Percentiles rank a stretch among this genome's conserved stretches.
Conservation (phyloP, 768 basidiomycete species). For the Leccinum uliginosum region DNA sequence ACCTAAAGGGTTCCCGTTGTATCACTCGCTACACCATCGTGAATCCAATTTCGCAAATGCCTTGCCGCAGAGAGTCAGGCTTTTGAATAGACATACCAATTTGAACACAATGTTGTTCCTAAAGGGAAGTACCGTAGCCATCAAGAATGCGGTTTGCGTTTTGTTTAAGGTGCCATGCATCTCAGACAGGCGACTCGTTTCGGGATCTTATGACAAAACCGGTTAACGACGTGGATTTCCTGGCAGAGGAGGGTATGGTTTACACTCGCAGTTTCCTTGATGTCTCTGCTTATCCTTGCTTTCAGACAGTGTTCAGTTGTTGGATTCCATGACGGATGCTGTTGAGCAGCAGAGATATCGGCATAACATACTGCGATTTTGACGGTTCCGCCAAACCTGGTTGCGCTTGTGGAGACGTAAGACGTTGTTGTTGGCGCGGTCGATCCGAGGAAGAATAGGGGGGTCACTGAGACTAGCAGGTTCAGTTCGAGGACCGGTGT, state of each 20-base stretch:
- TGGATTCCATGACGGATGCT: slow-evolving; percentile 78
- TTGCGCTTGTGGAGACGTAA: slow-evolving; percentile 80
- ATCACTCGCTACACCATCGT: slow-evolving; percentile 77
- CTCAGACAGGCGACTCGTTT: slow-evolving; percentile 71
- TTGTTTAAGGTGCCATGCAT: neutral
- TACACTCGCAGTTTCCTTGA: neutral
- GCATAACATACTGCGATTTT: slow-evolving; percentile 59
- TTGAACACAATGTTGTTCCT: slow-evolving; percentile 82
- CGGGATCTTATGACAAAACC: slow-evolving; percentile 88
- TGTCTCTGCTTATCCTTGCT: slow-evolving; percentile 5
- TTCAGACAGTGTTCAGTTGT: slow-evolving; percentile 81
- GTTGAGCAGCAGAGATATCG: slow-evolving; percentile 16
- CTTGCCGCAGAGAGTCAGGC: slow-evolving; percentile 71
- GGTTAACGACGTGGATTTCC: slow-evolving; percentile 84
- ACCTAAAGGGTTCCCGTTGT: slow-evolving; percentile 68
- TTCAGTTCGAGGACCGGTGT: slow-evolving; percentile 83
- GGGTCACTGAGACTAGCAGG: slow-evolving; percentile 77
- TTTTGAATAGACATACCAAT: slow-evolving; percentile 81
- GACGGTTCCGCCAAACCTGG: slow-evolving; percentile 78
- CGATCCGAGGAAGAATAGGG: slow-evolving; percentile 78
- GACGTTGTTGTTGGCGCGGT: slow-evolving; percentile 89
- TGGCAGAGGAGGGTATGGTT: slow-evolving; percentile 67
- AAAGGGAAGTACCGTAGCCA: slow-evolving; percentile 29
- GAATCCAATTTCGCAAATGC: slow-evolving; percentile 80
- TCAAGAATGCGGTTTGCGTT: neutral